These are phyloP conservation scores for Acidiella bohemica DNA, from an alignment of 495 filamentous ascomycete genomes.

Conservation along the genomic window DNA sequence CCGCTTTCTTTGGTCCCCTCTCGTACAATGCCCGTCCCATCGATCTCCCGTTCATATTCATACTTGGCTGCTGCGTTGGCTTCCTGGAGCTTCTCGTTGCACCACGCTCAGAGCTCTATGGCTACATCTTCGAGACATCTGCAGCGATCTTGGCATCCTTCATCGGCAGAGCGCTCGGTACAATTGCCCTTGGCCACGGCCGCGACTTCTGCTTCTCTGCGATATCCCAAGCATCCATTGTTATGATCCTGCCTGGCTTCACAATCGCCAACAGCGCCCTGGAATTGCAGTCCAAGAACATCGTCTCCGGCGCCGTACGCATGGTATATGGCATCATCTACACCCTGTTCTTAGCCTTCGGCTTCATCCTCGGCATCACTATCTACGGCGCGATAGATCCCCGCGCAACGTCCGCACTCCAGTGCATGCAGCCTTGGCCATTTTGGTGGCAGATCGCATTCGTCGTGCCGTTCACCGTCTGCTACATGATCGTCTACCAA, in stretches of 20 bases:
- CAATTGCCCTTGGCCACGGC: neutral
- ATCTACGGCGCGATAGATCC: slow-evolving; percentile 8
- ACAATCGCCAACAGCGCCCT: slow-evolving; percentile 1
- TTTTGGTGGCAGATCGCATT: slow-evolving; percentile 1
- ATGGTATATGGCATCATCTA: slow-evolving; percentile 12
- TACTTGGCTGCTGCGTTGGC: slow-evolving; percentile 6
- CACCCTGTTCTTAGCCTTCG: slow-evolving; percentile 10
- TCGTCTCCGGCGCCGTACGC: slow-evolving; percentile 7
- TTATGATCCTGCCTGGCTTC: slow-evolving; percentile 11
- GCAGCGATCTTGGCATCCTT: neutral
- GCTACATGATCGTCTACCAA: neutral
- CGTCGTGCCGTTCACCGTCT: neutral
- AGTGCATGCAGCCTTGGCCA: slow-evolving; percentile 9
- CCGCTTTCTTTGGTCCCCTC: slow-evolving; percentile 3
- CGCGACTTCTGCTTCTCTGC: slow-evolving; percentile 9
- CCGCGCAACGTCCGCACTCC: neutral
- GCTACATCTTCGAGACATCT: neutral
- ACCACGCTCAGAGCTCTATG: neutral
- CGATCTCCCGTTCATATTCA: slow-evolving; percentile 7
- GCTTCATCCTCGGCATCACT: slow-evolving; percentile 8
- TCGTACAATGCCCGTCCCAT: slow-evolving; percentile 5
- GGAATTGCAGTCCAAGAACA: slow-evolving; percentile 4
- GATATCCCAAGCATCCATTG: slow-evolving; percentile 5
- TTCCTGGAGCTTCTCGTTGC: neutral
- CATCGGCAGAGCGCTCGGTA: neutral